phyloP scores from a whole-genome alignment of 306 rosid species.

The Argentina anserina region DNA sequence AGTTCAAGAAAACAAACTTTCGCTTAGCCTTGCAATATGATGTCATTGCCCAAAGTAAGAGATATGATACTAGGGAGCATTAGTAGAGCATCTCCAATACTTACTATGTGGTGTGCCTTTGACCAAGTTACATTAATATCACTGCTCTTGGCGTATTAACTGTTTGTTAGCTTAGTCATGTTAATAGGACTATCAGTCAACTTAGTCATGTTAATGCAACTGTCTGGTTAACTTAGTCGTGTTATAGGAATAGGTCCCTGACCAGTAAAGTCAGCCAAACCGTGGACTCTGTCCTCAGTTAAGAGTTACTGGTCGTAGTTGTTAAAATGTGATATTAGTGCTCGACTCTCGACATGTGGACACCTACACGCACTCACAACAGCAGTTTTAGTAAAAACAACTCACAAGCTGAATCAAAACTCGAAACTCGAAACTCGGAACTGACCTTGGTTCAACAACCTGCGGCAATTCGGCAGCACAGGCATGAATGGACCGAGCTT shows the following conservation, averaged over 20 bases:
- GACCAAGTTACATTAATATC: background rate
- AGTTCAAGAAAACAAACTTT: background rate
- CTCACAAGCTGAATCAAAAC: background rate
- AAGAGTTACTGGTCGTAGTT: background rate
- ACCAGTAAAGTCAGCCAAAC: background rate
- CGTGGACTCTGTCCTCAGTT: background rate
- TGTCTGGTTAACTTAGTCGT: background rate
- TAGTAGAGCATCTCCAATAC: background rate
- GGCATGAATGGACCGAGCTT: constrained; percentile 73
- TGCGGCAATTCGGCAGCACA: constrained; percentile 61
- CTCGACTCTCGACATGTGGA: constrained; percentile 3
- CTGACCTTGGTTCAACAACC: constrained; percentile 91
- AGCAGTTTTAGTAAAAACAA: constrained; percentile 15
- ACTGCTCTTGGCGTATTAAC: background rate
- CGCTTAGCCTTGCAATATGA: background rate
- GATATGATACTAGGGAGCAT: background rate
- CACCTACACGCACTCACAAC: constrained; percentile 15
- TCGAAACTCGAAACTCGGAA: no score
- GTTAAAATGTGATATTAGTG: background rate
- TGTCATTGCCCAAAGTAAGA: background rate
- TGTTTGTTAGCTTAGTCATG: background rate
- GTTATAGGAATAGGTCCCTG: background rate
- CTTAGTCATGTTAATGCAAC: background rate
- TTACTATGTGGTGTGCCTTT: background rate
- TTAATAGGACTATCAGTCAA: background rate